Conservation (phyloP, 306 rosid species). For the Casuarina equisetifolia region DNA sequence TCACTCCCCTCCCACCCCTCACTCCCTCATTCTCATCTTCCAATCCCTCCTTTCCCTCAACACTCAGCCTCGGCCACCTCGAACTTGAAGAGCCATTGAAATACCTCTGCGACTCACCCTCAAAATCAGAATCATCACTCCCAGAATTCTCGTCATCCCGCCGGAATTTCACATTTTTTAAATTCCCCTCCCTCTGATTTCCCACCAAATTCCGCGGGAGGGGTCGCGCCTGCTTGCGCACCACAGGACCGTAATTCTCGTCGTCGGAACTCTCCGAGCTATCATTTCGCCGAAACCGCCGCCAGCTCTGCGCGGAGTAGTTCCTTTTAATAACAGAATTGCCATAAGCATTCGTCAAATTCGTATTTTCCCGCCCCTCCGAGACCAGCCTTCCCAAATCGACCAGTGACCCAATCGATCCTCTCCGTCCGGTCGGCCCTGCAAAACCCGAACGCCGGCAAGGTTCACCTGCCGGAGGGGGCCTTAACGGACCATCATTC, state of each 20-base stretch:
- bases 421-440: conserved; percentile 15
- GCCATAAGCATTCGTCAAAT: conserved; percentile 17
- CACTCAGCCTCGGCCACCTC: conserved; percentile 3
- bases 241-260: conserved; percentile 33
- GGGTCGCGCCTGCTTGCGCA: conserved; percentile 25
- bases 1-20: conserved; percentile 25
- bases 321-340: conserved; percentile 37
- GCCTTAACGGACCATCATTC: conserved; percentile 59
- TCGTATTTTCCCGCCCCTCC: conserved; percentile 17
- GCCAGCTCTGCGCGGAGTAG: conserved; percentile 44
- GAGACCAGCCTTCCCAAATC: conserved; percentile 38
- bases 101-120: conserved; percentile 16
- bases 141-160: conserved; percentile 49
- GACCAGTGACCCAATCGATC: conserved; percentile 34
- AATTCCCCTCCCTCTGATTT: conserved; percentile 12
- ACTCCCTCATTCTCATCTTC: neutral
- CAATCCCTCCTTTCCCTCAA: conserved; percentile 2
- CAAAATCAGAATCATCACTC: conserved; percentile 29
- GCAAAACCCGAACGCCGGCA: conserved; percentile 9
- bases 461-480: conserved; percentile 14
- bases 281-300: conserved; percentile 39
- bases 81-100: conserved; percentile 3
- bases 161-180: conserved; percentile 21
- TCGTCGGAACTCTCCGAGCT: conserved; percentile 41
- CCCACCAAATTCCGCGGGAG: conserved; percentile 23